phyloP scores from a whole-genome alignment of 108 stramenopile genomes.

The Fistulifera pelliculosa region DNA sequence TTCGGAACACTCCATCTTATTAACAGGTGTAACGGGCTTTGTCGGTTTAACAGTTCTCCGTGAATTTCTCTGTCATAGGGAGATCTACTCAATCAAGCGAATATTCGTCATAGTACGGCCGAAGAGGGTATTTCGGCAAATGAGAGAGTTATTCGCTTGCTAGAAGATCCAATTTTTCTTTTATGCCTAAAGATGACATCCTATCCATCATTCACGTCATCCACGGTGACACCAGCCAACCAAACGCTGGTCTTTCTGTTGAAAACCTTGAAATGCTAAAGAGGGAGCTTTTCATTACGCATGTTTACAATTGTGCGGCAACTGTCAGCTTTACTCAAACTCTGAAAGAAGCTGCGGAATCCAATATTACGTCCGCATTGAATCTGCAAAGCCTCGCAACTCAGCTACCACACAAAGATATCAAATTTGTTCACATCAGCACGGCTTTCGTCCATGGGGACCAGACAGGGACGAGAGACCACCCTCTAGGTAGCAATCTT shows the following conservation, averaged over 20 bases:
- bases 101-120: conserved; percentile 54
- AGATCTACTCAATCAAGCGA: conserved; percentile 26
- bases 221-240: conserved; percentile 57
- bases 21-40: conserved; percentile 86
- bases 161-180: conserved; percentile 52
- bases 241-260: conserved; percentile 42
- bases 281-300: conserved; percentile 34
- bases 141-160: conserved; percentile 35
- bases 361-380: conserved; percentile 71
- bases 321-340: conserved; percentile 76
- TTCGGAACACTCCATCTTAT: conserved; percentile 19
- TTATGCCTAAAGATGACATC: conserved; percentile 45
- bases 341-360: conserved; percentile 58
- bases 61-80: conserved; percentile 51
- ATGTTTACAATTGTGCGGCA: conserved; percentile 82
- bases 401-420: conserved; percentile 8
- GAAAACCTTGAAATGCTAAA: conserved; percentile 20
- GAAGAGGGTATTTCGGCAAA: conserved; percentile 38
- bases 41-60: conserved; percentile 72
- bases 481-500: conserved; percentile 51
- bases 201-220: conserved; percentile 22
- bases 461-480: conserved; percentile 35
- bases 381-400: conserved; percentile 48
- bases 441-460: conserved; percentile 85
- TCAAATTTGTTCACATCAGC: conserved; percentile 67